Evolutionary conservation across 208 protist genomes (phyloP).

Genomic region (Acanthamoeba royreba): DNA sequence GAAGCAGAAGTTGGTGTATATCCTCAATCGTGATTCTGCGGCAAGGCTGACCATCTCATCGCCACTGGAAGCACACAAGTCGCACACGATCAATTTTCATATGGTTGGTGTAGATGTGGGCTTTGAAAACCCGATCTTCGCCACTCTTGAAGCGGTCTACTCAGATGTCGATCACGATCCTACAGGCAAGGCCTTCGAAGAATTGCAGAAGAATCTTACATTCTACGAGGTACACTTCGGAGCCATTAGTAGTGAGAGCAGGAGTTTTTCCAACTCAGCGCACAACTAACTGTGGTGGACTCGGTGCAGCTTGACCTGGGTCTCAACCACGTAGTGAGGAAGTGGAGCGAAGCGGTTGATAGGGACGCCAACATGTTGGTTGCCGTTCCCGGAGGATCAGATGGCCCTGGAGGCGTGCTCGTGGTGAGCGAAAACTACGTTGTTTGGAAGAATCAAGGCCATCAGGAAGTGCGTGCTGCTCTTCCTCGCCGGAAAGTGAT

Average conservation of each 20-base stretch:
- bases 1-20: slow-evolving; percentile 94
- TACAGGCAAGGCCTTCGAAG: slow-evolving; percentile 52
- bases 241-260: not conserved
- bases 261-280: too few species aligned
- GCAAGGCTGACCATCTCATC: slow-evolving; percentile 88
- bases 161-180: slow-evolving; percentile 69
- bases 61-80: slow-evolving; percentile 91
- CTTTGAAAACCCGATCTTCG: slow-evolving; percentile 94
- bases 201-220: slow-evolving; percentile 33
- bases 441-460: slow-evolving; percentile 87
- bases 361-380: slow-evolving; percentile 86
- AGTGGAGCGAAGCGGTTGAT: slow-evolving; percentile 90
- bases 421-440: slow-evolving; percentile 94
- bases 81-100: slow-evolving; percentile 80
- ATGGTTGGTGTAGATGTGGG: slow-evolving; percentile 89
- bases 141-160: slow-evolving; percentile 86
- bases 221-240: slow-evolving; percentile 47
- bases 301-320: slow-evolving; percentile 90
- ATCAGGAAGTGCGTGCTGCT: slow-evolving; percentile 47
- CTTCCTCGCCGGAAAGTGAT: slow-evolving; percentile 79
- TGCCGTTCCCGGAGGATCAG: slow-evolving; percentile 84
- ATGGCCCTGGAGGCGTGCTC: slow-evolving; percentile 95
- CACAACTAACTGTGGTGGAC: not conserved
- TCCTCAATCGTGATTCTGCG: slow-evolving; percentile 86
- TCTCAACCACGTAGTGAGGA: slow-evolving; percentile 97